phyloP scores from a whole-genome alignment of 2,329 filamentous ascomycete species.

The Sarocladiaceae sp. region DNA sequence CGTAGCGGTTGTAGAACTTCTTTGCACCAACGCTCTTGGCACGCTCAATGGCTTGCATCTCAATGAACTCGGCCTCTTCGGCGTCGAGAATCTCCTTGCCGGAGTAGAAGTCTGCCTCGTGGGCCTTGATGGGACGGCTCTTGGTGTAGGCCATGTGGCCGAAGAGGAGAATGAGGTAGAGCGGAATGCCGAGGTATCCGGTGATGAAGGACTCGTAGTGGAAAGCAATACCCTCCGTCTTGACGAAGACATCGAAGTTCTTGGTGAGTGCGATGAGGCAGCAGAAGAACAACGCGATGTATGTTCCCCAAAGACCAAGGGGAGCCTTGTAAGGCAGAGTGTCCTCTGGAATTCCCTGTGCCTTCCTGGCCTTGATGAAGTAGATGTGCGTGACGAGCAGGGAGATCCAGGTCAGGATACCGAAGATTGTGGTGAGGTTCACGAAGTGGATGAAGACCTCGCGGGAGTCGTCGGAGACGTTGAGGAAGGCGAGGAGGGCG shows the following conservation, averaged over 20 bases:
- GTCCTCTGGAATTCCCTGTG: constrained; percentile 52
- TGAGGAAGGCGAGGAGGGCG: constrained; percentile 65
- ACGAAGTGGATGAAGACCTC: constrained; percentile 62
- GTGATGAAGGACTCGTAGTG: constrained; percentile 76
- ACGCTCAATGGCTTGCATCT: constrained; percentile 24
- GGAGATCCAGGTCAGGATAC: constrained; percentile 63
- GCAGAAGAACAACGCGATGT: constrained; percentile 65
- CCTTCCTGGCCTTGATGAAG: constrained; percentile 59
- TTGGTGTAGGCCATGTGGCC: constrained; percentile 60
- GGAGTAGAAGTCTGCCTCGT: constrained; percentile 64
- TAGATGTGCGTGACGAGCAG: constrained; percentile 64
- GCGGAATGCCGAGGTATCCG: constrained; percentile 70
- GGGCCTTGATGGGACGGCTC: constrained; percentile 49
- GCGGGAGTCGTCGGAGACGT: constrained; percentile 53
- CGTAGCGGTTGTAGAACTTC: constrained; percentile 33
- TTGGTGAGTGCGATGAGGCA: constrained; percentile 74
- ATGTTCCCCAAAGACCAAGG: constrained; percentile 66
- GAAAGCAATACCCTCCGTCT: constrained; percentile 45
- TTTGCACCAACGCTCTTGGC: constrained; percentile 21
- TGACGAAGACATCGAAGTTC: constrained; percentile 66
- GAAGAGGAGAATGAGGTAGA: constrained; percentile 66
- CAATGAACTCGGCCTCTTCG: constrained; percentile 67
- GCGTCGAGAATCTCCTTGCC: constrained; percentile 71
- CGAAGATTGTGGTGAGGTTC: constrained; percentile 64
- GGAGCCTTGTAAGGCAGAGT: constrained; percentile 64